Evolutionary conservation across 352 stramenopile genomes (phyloP).

Genomic region (Globisporangium mamillatum): DNA sequence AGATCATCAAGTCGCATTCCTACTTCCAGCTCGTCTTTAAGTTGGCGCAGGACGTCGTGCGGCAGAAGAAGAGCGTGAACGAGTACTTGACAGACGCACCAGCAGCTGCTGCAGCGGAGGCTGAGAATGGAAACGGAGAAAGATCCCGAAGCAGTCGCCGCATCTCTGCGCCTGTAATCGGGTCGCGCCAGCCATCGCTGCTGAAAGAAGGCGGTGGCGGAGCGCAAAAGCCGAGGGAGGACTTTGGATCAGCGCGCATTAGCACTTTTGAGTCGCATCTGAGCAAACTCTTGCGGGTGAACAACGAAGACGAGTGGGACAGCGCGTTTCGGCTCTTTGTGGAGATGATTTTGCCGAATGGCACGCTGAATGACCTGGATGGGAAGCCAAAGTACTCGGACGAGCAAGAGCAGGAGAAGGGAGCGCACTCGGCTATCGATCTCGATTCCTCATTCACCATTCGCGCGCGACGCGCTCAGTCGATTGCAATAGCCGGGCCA

Average conservation of each 20-base stretch:
- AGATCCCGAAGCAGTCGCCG: conserved; percentile 3
- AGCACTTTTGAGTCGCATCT: conserved; percentile 15
- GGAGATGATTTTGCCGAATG: conserved; percentile 42
- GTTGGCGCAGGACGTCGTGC: conserved; percentile 39
- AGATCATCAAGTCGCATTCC: conserved; percentile 31
- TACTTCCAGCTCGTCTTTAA: conserved; percentile 46
- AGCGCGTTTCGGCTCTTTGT: conserved; percentile 46
- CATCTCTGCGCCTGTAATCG: conserved; percentile 4
- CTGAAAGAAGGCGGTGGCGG: background rate
- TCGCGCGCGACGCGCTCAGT: conserved; percentile 10
- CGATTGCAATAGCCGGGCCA: conserved; percentile 1
- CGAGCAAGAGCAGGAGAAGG: background rate
- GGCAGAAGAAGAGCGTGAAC: conserved; percentile 27
- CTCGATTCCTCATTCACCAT: conserved; percentile 7
- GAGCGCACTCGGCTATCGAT: background rate
- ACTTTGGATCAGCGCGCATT: background rate
- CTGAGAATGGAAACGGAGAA: conserved; percentile 1
- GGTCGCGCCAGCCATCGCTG: background rate
- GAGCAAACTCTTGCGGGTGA: conserved; percentile 16
- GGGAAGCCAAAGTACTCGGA: conserved; percentile 5
- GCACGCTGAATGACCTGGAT: conserved; percentile 28
- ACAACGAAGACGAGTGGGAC: conserved; percentile 31
- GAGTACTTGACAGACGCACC: conserved; percentile 25
- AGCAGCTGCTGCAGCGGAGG: conserved; percentile 6
- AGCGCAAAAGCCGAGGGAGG: background rate